Base-by-base conservation (phyloP, 2,329 filamentous ascomycete genomes). In the Nakataea oryzae region DNA sequence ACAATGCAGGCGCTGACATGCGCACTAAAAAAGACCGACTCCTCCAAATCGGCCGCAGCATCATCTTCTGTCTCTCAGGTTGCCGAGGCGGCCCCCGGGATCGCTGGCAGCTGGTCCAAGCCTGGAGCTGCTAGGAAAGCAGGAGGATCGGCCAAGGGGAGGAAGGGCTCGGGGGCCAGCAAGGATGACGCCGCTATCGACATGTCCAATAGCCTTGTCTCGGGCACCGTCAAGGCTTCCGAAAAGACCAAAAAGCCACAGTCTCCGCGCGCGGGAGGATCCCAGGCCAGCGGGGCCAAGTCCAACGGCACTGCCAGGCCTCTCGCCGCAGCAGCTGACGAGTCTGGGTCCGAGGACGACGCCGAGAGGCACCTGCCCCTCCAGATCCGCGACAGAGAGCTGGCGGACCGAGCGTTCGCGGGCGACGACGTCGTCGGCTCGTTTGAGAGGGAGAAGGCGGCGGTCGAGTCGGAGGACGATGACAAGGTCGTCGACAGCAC, bases 381-480 rank as follows among this genome's bases (percentile, higher is more conserved):
- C 61, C 80, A 81, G 27, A 80, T 86, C 67, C 79, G 79, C 59
- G 84, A 87, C 68, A 79, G 82, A 66, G 85, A 87, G 54, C 84
- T 96, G 63, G 87, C 96, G 62, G 87, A 89, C 65, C 83, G 86
- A 67, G 93, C 91, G 5, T 97, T 99, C 73, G 93, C 93, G 2
- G 92, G 91, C 55, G 86, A 93, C 69, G 90, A 96, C 71, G 90
- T 96, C 1, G 86, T 89, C 11, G 84, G 84, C 57, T 87, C 92
- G 54, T 99, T 97, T 71, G 84, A 85, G 63, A 81, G 81, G 50
- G 93, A 97, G 71, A 97, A 97, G 76, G 81, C 80, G 21, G 84
- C 85, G 59, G 79, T 84, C 1, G 84, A 86, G 24, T 81, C 84
- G 32, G 89, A 90, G 24, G 92, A 97, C 73, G 91, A 89, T 67